Evolutionary conservation across 1,139 yeast species (phyloP), one percentile per base, ranked within the genome.

Genomic region (Suhomyces panamericanus): DNA sequence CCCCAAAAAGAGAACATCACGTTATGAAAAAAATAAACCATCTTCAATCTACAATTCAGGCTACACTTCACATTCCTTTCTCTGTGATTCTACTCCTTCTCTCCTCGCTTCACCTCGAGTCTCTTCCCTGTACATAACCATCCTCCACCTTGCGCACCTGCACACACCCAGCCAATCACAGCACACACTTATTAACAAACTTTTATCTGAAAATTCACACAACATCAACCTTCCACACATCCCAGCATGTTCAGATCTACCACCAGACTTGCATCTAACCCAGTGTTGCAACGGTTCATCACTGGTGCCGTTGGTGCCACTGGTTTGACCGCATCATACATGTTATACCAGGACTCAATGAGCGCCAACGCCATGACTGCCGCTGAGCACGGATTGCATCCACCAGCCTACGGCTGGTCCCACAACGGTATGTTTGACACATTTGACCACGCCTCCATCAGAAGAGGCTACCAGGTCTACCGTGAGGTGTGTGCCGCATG

Each of bases 391-490:
- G 99, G 99, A 59, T 81, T 93, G 67, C 99, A 93, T 70, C 85
- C 99, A 38, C 96, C 98, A 55, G 83, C 83, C 51, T 91, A 79
- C 70, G 86, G 83, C 49, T 93, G 99, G 99, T 80, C 96, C 39
- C 98, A 93, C 73, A 83, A 80, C 63, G 97, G 95, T 62, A 86
- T 90, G 83, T 82, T 91, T 62, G 85, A 85, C 56, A 80, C 96
- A 44, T 95, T 90, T 60, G 99, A 93, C 77, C 99, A 93, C 70
- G 91, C 90, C 49, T 85, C 96, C 43, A 88, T 93, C 63, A 88
- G 99, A 80, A 90, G 99, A 81, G 99, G 99, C 59, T 93, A 85
- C 84, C 98, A 90, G 71, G 99, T 93, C 51, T 93, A 93, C 80
- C 87, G 90, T 71, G 99, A 93, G 73, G 99, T 93, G 49, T 93